Percentiles rank a stretch among this genome's conserved stretches.
These are phyloP conservation scores for Yarrowia deformans DNA, from an alignment of 805 yeast species.

Conservation along the genomic window DNA sequence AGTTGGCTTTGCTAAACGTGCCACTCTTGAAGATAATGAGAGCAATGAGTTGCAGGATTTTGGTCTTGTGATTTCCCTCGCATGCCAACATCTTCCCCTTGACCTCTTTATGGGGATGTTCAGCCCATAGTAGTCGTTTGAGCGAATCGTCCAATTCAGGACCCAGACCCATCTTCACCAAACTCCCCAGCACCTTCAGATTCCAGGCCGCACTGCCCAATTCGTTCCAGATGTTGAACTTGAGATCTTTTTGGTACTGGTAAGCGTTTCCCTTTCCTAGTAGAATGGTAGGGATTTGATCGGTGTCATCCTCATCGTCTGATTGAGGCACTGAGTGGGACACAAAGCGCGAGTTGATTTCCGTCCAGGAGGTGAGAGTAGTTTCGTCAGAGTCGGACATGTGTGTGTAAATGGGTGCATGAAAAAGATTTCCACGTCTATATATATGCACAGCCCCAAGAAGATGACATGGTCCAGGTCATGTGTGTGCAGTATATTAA, in stretches of 20 bases:
- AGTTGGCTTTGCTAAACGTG: neutral
- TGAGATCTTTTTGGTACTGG: neutral
- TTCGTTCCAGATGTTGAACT: neutral
- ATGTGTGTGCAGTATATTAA: too few relatives aligned
- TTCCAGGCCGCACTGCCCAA: neutral
- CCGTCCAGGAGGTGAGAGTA: too few relatives aligned
- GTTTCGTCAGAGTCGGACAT: too few relatives aligned
- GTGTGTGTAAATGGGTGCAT: too few relatives aligned
- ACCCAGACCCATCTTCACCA: neutral
- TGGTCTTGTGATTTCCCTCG: neutral
- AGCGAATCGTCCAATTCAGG: neutral
- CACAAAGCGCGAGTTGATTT: too few relatives aligned
- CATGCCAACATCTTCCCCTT: neutral
- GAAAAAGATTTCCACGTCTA: too few relatives aligned
- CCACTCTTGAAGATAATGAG: neutral
- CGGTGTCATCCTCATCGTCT: neutral
- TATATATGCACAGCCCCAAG: too few relatives aligned
- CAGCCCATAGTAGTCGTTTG: neutral
- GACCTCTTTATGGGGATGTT: neutral
- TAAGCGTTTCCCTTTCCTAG: neutral
- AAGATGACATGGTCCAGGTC: too few relatives aligned
- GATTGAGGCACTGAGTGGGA: neutral
- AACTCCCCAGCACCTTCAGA: neutral
- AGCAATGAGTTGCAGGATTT: neutral
- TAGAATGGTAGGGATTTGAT: neutral